These are phyloP conservation scores for Eucalyptus grandis DNA, from an alignment of 345 rosid genomes.

Conservation along the genomic window DNA sequence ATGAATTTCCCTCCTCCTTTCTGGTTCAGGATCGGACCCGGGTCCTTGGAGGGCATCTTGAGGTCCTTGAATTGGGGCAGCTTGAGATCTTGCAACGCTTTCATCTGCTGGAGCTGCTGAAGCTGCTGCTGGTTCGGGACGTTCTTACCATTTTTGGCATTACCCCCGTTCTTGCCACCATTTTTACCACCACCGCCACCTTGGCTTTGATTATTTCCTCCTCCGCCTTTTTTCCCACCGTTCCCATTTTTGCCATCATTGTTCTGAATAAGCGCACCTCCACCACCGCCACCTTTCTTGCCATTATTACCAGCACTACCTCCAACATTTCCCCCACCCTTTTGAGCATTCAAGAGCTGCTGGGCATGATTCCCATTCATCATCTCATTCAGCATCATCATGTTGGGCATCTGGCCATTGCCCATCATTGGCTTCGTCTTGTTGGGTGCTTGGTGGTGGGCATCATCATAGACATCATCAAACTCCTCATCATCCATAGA, in stretches of 20 bases:
- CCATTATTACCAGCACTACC: slow-evolving; percentile 20
- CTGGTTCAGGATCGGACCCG: slow-evolving; percentile 15
- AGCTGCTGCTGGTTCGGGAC: slow-evolving; percentile 17
- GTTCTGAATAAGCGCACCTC: slow-evolving; percentile 33
- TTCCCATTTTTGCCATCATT: slow-evolving; percentile 21
- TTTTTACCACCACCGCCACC: slow-evolving; percentile 30
- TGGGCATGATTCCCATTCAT: slow-evolving; percentile 2
- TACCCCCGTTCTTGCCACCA: slow-evolving; percentile 17
- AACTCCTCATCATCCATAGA: slow-evolving; percentile 24
- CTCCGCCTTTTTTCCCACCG: slow-evolving; percentile 20
- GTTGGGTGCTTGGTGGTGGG: slow-evolving; percentile 13
- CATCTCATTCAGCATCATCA: slow-evolving; percentile 31
- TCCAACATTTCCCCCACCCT: slow-evolving; percentile 17
- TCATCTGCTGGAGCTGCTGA: slow-evolving; percentile 45
- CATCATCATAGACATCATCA: slow-evolving; percentile 39
- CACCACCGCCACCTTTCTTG: slow-evolving; percentile 30
- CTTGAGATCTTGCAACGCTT: slow-evolving; percentile 61
- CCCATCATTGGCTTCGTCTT: slow-evolving; percentile 50
- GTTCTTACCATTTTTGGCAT: slow-evolving; percentile 10
- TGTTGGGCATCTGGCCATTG: slow-evolving; percentile 20
- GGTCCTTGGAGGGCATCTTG: slow-evolving; percentile 36
- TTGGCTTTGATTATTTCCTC: slow-evolving; percentile 26
- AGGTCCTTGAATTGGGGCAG: slow-evolving; percentile 50
- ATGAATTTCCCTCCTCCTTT: slow-evolving; percentile 25
- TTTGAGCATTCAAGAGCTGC: slow-evolving; percentile 44